These are phyloP conservation scores for Torrubiella hemipterigena DNA, from an alignment of 2,329 filamentous ascomycete species.

Conservation along the genomic window DNA sequence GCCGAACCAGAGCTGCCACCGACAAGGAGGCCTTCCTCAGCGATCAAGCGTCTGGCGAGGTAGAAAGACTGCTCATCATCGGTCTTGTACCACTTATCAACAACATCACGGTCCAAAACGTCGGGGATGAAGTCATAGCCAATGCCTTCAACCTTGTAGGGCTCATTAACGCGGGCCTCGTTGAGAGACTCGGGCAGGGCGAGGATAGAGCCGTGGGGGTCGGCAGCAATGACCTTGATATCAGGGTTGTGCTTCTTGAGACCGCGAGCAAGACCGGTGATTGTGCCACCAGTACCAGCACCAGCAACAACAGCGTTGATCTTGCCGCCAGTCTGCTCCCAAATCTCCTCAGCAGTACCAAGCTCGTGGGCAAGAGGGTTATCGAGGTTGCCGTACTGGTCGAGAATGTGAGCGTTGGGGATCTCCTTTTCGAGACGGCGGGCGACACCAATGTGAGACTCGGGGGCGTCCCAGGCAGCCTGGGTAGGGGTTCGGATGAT, in stretches of 20 bases:
- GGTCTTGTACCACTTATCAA: slow-evolving; percentile 98
- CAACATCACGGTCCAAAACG: slow-evolving; percentile 66
- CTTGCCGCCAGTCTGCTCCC: slow-evolving; percentile 75
- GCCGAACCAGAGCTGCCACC: slow-evolving; percentile 91
- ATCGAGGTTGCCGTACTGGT: slow-evolving; percentile 86
- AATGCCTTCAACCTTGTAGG: slow-evolving; percentile 97
- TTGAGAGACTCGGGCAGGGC: slow-evolving; percentile 74
- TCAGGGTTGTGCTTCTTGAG: slow-evolving; percentile 76
- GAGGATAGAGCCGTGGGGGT: slow-evolving; percentile 84
- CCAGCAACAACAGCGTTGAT: slow-evolving; percentile 79
- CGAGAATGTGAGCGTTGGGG: slow-evolving; percentile 90
- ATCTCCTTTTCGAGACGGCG: slow-evolving; percentile 85
- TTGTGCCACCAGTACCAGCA: slow-evolving; percentile 89
- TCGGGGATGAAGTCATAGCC: slow-evolving; percentile 98
- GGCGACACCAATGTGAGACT: slow-evolving; percentile 95
- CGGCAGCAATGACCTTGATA: slow-evolving; percentile 83
- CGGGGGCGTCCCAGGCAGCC: slow-evolving; percentile 86
- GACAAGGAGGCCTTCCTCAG: slow-evolving; percentile 87
- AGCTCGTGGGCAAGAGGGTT: slow-evolving; percentile 91
- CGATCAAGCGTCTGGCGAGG: slow-evolving; percentile 79
- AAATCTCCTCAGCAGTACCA: slow-evolving; percentile 93
- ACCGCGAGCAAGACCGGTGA: slow-evolving; percentile 77
- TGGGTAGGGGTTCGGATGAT: slow-evolving; percentile 97
- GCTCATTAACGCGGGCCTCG: slow-evolving; percentile 64
- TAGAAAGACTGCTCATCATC: slow-evolving; percentile 84